Conservation (phyloP, 2,329 filamentous ascomycete species). For the Aspergillus latus region DNA sequence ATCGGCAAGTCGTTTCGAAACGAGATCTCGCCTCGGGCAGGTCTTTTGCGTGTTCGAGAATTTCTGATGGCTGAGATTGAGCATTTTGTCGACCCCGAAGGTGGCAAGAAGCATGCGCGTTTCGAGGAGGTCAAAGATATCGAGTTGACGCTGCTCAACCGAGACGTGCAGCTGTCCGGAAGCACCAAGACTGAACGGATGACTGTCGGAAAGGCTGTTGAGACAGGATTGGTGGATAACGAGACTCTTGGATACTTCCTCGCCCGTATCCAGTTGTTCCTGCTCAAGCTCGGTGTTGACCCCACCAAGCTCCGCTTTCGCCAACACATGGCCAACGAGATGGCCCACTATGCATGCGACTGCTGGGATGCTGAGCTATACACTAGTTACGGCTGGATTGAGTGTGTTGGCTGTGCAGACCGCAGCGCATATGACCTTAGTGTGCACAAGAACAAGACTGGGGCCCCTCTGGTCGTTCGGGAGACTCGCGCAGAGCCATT, state of each 20-base stretch:
- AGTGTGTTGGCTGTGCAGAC: constrained; percentile 96
- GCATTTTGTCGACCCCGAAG: constrained; percentile 92
- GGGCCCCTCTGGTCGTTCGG: constrained; percentile 78
- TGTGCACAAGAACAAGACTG: constrained; percentile 91
- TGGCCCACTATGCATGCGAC: constrained; percentile 93
- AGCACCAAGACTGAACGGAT: constrained; percentile 73
- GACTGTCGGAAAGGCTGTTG: constrained; percentile 82
- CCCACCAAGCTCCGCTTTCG: constrained; percentile 87
- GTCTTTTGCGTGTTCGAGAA: constrained; percentile 89
- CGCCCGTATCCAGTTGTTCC: constrained; percentile 87
- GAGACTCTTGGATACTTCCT: constrained; percentile 98
- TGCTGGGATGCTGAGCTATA: constrained; percentile 97
- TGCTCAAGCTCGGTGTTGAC: constrained; percentile 84
- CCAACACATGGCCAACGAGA: constrained; percentile 90
- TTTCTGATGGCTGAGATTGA: constrained; percentile 99
- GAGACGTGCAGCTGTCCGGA: constrained; percentile 80
- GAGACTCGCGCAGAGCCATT: constrained; percentile 76
- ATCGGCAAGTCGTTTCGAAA: constrained; percentile 99
- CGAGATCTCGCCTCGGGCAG: constrained; percentile 90
- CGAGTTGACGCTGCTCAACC: constrained; percentile 80
- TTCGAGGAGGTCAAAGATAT: constrained; percentile 83
- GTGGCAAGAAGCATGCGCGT: constrained; percentile 89
- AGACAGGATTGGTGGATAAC: constrained; percentile 82
- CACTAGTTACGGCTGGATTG: constrained; percentile 94
- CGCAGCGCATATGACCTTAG: constrained; percentile 91